Evolutionary conservation across 2,329 filamentous ascomycete genomes (phyloP).

Genomic region (Pyrenophora graminea): DNA sequence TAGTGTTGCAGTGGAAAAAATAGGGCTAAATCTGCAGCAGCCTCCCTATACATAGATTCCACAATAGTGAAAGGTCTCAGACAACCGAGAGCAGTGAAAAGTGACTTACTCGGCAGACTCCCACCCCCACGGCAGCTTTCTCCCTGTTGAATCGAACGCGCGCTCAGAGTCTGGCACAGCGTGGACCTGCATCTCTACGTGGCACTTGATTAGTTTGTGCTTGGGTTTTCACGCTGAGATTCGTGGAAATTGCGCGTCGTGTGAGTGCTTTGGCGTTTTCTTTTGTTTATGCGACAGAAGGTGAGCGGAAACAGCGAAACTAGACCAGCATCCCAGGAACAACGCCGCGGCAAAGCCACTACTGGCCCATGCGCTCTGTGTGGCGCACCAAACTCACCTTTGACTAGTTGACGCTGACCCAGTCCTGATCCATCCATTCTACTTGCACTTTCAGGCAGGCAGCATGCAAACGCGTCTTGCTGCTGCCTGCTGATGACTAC

Average conservation of each 20-base stretch:
- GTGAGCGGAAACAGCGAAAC: constrained; percentile 17
- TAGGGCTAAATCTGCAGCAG: not conserved
- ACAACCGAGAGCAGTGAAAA: not conserved
- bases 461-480: constrained; percentile 9
- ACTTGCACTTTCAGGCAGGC: constrained; percentile 11
- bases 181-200: constrained; percentile 64
- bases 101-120: constrained; percentile 63
- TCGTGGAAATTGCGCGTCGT: constrained; percentile 9
- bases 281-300: constrained; percentile 38
- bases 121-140: constrained; percentile 66
- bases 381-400: constrained; percentile 21
- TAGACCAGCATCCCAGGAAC: constrained; percentile 27
- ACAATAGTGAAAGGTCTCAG: not conserved
- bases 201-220: not conserved
- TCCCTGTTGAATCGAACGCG: constrained; percentile 62
- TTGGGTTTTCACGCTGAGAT: not conserved
- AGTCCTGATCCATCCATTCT: constrained; percentile 24
- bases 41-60: not conserved
- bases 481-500: constrained; percentile 32
- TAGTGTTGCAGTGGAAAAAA: not conserved
- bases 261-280: not conserved
- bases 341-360: constrained; percentile 34
- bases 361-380: constrained; percentile 19
- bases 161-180: constrained; percentile 67
- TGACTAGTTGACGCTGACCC: constrained; percentile 11